A percentile compares a stretch with the other conserved stretches of the same genome.
Conservation (phyloP, 371 early-diverging fungal genomes). For the Apophysomyces variabilis region DNA sequence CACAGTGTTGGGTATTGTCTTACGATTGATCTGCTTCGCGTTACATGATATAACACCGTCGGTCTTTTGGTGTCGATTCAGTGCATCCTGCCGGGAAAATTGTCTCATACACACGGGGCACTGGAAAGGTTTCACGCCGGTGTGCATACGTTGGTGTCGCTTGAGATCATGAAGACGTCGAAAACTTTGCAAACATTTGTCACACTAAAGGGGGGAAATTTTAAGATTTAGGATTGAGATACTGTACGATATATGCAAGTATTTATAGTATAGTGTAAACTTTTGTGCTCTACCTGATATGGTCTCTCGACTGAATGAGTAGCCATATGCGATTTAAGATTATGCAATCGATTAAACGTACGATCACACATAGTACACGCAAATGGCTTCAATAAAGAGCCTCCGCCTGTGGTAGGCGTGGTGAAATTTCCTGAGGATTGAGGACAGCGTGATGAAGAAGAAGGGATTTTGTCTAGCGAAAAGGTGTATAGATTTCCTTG, state of each 20-base stretch:
- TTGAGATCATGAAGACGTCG: slow-evolving; percentile 16
- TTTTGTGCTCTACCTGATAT: neutral
- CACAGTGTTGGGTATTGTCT: neutral
- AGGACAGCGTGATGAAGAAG: neutral
- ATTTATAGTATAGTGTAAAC: neutral
- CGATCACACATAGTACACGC: neutral
- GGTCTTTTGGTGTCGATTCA: neutral
- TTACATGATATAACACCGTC: slow-evolving; percentile 5
- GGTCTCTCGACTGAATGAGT: neutral
- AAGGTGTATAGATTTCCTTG: neutral
- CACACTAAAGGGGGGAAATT: neutral
- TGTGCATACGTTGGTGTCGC: slow-evolving; percentile 13
- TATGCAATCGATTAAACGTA: slow-evolving; percentile 5
- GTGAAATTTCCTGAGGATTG: neutral
- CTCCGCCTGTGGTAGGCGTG: neutral
- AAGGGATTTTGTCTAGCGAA: neutral
- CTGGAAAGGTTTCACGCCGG: slow-evolving; percentile 6
- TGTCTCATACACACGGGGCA: slow-evolving; percentile 3
- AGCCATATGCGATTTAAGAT: slow-evolving; percentile 10
- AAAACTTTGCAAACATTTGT: slow-evolving; percentile 5
- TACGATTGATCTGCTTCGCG: neutral
- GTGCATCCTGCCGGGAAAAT: slow-evolving; percentile 9
- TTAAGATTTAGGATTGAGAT: neutral
- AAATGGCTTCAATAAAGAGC: neutral
- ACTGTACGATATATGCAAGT: neutral